A percentile compares a stretch with the other conserved stretches of the same genome.
These are phyloP conservation scores for Brassica carinata DNA, from an alignment of 345 rosid genomes.

Conservation along the genomic window DNA sequence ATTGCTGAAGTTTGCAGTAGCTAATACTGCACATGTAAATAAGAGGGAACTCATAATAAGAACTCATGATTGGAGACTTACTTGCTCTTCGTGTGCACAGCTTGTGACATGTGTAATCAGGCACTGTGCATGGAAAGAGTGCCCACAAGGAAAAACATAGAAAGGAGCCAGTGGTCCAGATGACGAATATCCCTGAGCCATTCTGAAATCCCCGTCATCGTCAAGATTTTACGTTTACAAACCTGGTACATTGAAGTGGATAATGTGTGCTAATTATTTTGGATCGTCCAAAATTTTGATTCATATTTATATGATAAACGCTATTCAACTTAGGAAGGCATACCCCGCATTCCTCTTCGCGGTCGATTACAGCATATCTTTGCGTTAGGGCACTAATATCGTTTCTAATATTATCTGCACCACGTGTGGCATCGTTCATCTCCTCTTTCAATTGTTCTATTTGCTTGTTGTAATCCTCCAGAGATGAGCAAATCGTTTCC, in stretches of 20 bases:
- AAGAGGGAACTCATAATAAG: constrained; percentile 15
- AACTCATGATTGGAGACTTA: constrained; percentile 13
- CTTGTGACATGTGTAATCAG: constrained; percentile 57
- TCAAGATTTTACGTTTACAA: constrained; percentile 81
- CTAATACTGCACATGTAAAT: not conserved
- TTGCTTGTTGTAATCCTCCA: constrained; percentile 98
- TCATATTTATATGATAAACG: not conserved
- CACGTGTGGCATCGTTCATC: constrained; percentile 99
- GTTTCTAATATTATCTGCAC: constrained; percentile 98
- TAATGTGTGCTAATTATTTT: constrained; percentile 12
- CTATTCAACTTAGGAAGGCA: constrained; percentile 31
- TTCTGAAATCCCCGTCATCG: constrained; percentile 63
- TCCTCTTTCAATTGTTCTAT: constrained; percentile 89
- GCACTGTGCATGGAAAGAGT: constrained; percentile 89
- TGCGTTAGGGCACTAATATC: constrained; percentile 97
- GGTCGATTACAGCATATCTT: constrained; percentile 90
- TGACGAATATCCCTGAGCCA: constrained; percentile 74
- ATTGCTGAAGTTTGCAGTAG: not conserved
- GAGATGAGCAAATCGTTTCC: constrained; percentile 97
- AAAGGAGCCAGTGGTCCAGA: constrained; percentile 91
- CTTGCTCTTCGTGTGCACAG: constrained; percentile 38
- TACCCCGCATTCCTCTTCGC: constrained; percentile 98
- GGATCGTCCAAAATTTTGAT: constrained; percentile 2
- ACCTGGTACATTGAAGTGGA: constrained; percentile 53
- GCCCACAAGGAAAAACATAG: constrained; percentile 96